Percentiles rank a stretch among this genome's conserved stretches.
These are phyloP conservation scores for Pinus taeda DNA, from an alignment of 75 land plant species.

Conservation along the genomic window DNA sequence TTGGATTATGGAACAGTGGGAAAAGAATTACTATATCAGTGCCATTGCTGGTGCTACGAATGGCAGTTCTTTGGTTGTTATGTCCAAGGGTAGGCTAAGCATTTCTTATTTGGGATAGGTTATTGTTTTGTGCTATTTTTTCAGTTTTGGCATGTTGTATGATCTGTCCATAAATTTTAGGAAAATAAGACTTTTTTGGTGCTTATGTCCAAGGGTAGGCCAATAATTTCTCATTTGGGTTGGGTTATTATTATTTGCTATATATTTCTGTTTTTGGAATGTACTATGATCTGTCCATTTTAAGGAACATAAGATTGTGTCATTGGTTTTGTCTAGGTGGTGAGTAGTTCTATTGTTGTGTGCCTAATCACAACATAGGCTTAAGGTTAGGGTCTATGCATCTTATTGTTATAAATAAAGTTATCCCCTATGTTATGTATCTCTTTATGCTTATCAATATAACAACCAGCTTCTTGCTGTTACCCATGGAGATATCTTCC, in stretches of 20 bases:
- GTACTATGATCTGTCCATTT: background rate
- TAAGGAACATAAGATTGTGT: background rate
- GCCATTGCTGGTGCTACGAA: slow-evolving; percentile 89
- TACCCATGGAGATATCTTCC: no score
- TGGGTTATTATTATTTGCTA: background rate
- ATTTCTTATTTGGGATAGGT: background rate
- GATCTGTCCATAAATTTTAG: background rate
- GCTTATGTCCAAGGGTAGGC: slow-evolving; percentile 85
- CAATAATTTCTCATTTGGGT: background rate
- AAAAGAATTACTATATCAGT: slow-evolving; percentile 90
- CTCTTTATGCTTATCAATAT: no score
- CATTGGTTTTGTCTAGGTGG: no score
- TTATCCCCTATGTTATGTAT: no score
- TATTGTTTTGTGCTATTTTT: background rate
- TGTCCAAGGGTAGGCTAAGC: slow-evolving; percentile 77
- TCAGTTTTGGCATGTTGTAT: background rate
- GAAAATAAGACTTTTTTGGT: slow-evolving; percentile 17
- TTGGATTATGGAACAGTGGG: slow-evolving; percentile 99
- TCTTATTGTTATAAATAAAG: no score
- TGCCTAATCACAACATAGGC: no score
- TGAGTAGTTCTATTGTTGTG: no score
- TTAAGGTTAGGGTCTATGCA: no score
- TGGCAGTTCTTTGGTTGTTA: slow-evolving; percentile 90
- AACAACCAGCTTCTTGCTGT: no score
- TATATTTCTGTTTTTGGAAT: background rate